Base-by-base conservation (phyloP, 1,284 basidiomycete genomes). In the Cutaneotrichosporon spelunceum region DNA sequence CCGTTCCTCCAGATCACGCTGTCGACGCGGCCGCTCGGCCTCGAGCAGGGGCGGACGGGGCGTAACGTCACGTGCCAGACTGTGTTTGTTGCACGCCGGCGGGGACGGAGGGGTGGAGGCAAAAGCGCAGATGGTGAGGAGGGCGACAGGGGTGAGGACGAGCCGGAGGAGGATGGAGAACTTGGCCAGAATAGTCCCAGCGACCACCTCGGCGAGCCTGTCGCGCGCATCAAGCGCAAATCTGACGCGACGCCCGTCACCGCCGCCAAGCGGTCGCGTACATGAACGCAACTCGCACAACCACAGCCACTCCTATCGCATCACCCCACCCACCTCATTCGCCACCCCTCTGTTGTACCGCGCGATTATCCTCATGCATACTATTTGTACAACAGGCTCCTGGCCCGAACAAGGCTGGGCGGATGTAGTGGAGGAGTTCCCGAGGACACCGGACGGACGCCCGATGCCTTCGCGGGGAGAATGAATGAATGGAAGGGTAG, bases 1-100 rank as follows among this genome's bases (percentile, higher is more conserved):
- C 87, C 89, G 0, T 90, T 85, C 68, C 88, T 93, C 84, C 84
- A 84, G 65, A 82, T 92, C 64, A 91, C 86, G 0, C 79, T 93
- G 0, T 86, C 84, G 19, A 79, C 81, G 27, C 71, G 70, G 49
- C 81, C 83, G 39, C 72, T 88, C 2, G 81, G 82, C 3, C 77
- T 82, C 21, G 72, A 74, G 45, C 59, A 60, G 30, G 55, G 62
- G 53, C 58, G 62, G 5, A 71, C 58, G 30, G 55, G 62, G 53
- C 58, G 62, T 3, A 71, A 72, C 54, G 66, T 68, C 27, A 71
- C 70, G 4, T 67, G 66, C 42, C 73, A 77, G 64, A 44, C 27
- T 4, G 52, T 45, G 39, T 27, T 47, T 9, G 29, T 30, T 3
- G 21, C 21, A 21, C 42, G 42, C 29, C 44, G 55, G 30, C 55